A percentile compares a stretch with the other conserved stretches of the same genome.
These are phyloP conservation scores for Monotropa hypopitys DNA, from an alignment of 179 eudicot species.

Conservation along the genomic window DNA sequence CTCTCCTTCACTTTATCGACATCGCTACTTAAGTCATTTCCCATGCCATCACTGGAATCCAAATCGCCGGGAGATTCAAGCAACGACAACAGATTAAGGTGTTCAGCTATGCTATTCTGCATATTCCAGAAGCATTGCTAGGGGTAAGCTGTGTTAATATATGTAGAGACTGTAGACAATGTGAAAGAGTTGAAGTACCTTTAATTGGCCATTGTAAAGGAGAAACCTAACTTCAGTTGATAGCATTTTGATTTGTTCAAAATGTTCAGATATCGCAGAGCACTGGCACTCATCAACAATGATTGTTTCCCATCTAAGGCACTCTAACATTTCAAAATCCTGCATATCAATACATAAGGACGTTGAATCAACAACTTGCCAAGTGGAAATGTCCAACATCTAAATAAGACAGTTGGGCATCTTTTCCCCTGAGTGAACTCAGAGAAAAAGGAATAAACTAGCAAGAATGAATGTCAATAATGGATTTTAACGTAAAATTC, in stretches of 20 bases:
- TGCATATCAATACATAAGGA: constrained; percentile 22
- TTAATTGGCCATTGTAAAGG: constrained; percentile 36
- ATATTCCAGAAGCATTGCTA: constrained; percentile 14
- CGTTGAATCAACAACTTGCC: neutral
- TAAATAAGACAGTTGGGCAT: neutral
- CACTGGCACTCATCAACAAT: constrained; percentile 51
- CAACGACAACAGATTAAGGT: constrained; percentile 38
- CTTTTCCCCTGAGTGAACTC: neutral
- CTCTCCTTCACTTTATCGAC: constrained; percentile 35
- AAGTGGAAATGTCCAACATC: neutral
- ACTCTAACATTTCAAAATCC: constrained; percentile 41
- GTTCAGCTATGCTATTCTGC: constrained; percentile 49
- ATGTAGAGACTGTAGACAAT: neutral
- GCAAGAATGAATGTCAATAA: neutral
- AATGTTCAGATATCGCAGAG: constrained; percentile 17
- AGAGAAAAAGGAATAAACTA: neutral
- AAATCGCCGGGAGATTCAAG: constrained; percentile 30
- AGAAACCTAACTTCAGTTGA: constrained; percentile 38
- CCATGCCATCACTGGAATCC: constrained; percentile 13
- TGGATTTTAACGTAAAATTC: neutral
- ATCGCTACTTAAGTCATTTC: constrained; percentile 20
- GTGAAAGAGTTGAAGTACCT: constrained; percentile 24
- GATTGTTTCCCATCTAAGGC: constrained; percentile 53
- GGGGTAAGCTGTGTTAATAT: neutral
- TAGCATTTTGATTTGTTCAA: constrained; percentile 32